Conservation (phyloP, 768 basidiomycete genomes). For the Grammothele lineata region DNA sequence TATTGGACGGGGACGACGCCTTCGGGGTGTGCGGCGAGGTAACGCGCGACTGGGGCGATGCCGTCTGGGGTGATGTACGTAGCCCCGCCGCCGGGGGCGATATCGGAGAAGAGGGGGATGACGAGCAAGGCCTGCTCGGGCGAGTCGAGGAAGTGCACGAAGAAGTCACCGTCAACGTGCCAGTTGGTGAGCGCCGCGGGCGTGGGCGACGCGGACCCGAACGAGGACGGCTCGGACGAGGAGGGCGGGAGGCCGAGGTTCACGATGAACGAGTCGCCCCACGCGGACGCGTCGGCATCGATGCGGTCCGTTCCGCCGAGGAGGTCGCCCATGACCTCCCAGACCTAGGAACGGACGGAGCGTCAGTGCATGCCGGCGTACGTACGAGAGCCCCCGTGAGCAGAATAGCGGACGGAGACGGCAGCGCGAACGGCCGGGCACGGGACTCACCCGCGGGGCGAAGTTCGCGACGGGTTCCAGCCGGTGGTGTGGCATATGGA, state of each 20-base stretch:
- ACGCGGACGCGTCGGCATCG: conserved; percentile 39
- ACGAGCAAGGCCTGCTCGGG: conserved; percentile 62
- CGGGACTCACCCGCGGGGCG: conserved; percentile 42
- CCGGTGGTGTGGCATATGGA: conserved; percentile 53
- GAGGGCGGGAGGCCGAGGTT: conserved; percentile 50
- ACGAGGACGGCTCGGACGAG: conserved; percentile 25
- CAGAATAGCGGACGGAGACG: too few species aligned
- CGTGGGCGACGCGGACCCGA: conserved; percentile 26
- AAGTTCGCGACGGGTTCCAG: conserved; percentile 44
- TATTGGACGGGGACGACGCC: conserved; percentile 43
- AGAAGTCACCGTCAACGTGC: conserved; percentile 63
- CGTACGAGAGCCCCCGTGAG: too few species aligned
- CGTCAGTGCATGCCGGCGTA: too few species aligned
- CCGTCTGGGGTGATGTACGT: conserved; percentile 60
- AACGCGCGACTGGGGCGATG: conserved; percentile 44
- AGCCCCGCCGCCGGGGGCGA: conserved; percentile 49
- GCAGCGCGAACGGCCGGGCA: background rate
- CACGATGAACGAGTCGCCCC: conserved; percentile 61
- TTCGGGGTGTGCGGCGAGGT: conserved; percentile 49
- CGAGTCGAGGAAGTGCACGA: conserved; percentile 61
- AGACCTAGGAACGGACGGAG: conserved; percentile 34
- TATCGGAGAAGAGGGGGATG: conserved; percentile 58
- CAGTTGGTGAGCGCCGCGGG: conserved; percentile 45
- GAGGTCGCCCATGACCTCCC: conserved; percentile 57
- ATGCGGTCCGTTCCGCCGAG: conserved; percentile 58